Evolutionary conservation across 108 stramenopile species (phyloP).

Genomic region (Licmophora abbreviata): DNA sequence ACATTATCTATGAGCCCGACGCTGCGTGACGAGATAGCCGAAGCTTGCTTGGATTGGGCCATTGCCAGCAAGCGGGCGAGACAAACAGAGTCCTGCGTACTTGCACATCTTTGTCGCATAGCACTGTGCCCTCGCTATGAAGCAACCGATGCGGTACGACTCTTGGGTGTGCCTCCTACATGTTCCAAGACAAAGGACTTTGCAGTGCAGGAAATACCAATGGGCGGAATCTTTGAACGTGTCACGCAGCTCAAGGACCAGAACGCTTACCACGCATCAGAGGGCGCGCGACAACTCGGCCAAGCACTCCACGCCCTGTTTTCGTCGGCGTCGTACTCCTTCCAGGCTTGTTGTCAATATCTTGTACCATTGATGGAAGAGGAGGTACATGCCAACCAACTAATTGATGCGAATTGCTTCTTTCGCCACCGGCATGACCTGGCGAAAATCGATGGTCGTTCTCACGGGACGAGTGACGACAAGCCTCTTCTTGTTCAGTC

Average conservation of each 20-base stretch:
- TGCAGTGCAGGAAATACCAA: conserved; percentile 11
- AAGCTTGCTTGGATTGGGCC: conserved; percentile 9
- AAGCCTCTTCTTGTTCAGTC: not conserved
- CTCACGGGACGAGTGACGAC: not conserved
- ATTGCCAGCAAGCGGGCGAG: conserved; percentile 18
- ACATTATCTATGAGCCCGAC: no score
- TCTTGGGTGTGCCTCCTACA: conserved; percentile 10
- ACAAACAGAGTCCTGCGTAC: conserved; percentile 1
- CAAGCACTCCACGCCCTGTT: conserved; percentile 5
- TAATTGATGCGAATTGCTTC: conserved; percentile 17
- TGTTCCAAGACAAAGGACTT: not conserved
- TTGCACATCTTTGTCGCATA: conserved; percentile 17
- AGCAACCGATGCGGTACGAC: conserved; percentile 18
- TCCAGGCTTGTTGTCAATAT: conserved; percentile 6
- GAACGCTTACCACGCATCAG: no score
- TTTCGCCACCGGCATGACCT: conserved; percentile 18
- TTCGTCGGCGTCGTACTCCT: conserved; percentile 1
- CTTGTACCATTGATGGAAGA: conserved; percentile 7
- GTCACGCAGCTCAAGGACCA: not conserved
- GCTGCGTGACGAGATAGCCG: conserved; percentile 7
- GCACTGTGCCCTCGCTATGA: not conserved
- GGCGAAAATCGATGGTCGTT: not conserved
- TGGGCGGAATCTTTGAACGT: conserved; percentile 15
- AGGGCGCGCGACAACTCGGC: conserved; percentile 9
- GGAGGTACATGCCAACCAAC: conserved; percentile 3